Evolutionary conservation across 75 land plant species (phyloP).

Genomic region (Larix kaempferi): DNA sequence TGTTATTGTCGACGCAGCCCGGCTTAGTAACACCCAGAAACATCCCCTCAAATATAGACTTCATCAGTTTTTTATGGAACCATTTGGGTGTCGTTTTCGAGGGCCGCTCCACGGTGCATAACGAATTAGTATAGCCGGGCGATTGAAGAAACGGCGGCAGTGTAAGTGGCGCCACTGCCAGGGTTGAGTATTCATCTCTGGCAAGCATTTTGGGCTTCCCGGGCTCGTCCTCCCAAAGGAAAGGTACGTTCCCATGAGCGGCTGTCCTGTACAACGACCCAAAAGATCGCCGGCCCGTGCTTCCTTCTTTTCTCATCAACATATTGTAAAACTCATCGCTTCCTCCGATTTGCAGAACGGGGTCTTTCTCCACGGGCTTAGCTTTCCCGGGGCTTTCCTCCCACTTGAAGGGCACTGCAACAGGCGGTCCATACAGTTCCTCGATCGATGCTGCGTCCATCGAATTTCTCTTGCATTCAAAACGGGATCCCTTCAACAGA

Average conservation of each 20-base stretch:
- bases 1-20: too few relatives aligned
- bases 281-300: not conserved
- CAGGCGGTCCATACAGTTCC: not conserved
- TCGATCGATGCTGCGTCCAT: not conserved
- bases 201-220: not conserved
- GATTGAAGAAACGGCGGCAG: not conserved
- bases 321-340: not conserved
- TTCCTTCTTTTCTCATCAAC: not conserved
- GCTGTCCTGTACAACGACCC: not conserved
- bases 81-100: too few relatives aligned
- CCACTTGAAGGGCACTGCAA: constrained; percentile 3
- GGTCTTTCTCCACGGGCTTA: not conserved
- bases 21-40: too few relatives aligned
- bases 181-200: not conserved
- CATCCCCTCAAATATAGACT: too few relatives aligned
- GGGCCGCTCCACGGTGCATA: too few relatives aligned
- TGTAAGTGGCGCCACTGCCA: not conserved
- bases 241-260: not conserved
- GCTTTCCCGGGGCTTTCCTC: not conserved
- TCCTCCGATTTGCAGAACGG: not conserved
- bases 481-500: not conserved
- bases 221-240: not conserved
- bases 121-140: not conserved
- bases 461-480: not conserved
- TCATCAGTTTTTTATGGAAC: too few relatives aligned